Conservation (phyloP, 768 basidiomycete genomes). For the Lyophyllum atratum region DNA sequence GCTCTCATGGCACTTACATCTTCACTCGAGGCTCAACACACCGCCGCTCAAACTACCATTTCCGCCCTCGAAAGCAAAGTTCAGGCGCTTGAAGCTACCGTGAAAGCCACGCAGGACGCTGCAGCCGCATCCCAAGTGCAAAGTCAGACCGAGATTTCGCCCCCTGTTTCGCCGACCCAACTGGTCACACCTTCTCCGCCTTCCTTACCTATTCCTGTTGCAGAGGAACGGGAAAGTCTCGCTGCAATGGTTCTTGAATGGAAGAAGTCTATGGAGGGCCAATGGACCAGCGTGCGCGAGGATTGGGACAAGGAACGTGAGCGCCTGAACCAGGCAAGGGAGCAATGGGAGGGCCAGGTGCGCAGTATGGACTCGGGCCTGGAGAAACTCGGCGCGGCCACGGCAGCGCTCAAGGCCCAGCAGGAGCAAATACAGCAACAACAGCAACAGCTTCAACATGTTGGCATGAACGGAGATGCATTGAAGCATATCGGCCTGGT, state of each 20-base stretch:
- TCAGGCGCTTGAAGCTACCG: constrained; percentile 61
- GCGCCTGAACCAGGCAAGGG: constrained; percentile 67
- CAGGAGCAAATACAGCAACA: constrained; percentile 21
- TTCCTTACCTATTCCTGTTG: background rate
- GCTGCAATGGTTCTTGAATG: constrained; percentile 64
- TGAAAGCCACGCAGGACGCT: constrained; percentile 44
- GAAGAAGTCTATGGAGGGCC: constrained; percentile 78
- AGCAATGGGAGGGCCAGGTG: constrained; percentile 78
- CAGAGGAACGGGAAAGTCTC: constrained; percentile 48
- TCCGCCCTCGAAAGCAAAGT: constrained; percentile 70
- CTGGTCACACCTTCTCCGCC: constrained; percentile 4
- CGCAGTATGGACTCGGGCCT: constrained; percentile 54
- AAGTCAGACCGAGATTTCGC: constrained; percentile 3
- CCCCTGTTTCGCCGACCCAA: constrained; percentile 9
- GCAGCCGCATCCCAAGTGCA: constrained; percentile 23
- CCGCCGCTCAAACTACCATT: constrained; percentile 76
- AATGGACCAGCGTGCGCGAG: constrained; percentile 76
- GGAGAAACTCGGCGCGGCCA: constrained; percentile 40
- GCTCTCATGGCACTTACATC: constrained; percentile 73
- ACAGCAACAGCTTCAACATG: constrained; percentile 18
- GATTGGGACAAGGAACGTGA: constrained; percentile 85
- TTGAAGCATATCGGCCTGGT: constrained; percentile 52
- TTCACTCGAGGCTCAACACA: constrained; percentile 76
- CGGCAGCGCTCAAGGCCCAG: constrained; percentile 11
- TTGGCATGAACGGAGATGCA: constrained; percentile 38